Evolutionary conservation across 805 yeast species (phyloP).

Genomic region (Wickerhamomyces tratensis): DNA sequence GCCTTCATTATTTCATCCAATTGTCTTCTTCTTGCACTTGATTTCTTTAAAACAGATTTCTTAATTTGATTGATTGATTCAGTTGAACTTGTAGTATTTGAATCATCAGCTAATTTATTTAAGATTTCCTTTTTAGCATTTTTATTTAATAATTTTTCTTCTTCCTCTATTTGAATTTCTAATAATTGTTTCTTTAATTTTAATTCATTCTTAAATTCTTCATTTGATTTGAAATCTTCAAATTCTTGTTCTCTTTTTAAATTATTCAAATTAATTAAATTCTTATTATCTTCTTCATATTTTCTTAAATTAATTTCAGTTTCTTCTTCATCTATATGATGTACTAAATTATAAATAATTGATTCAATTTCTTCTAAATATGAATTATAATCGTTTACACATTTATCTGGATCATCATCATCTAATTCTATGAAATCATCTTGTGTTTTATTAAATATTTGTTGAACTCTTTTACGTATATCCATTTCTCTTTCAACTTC

Average conservation of each 20-base stretch:
- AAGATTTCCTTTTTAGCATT: slow-evolving; percentile 48
- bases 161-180: slow-evolving; percentile 59
- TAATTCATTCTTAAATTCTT: slow-evolving; percentile 63
- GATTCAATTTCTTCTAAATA: slow-evolving; percentile 82
- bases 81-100: slow-evolving; percentile 32
- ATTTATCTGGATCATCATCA: slow-evolving; percentile 56
- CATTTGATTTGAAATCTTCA: slow-evolving; percentile 50
- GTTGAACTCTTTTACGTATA: slow-evolving; percentile 66
- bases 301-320: slow-evolving; percentile 58
- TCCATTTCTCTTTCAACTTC: slow-evolving; percentile 89
- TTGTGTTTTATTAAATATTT: slow-evolving; percentile 71
- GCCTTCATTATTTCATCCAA: slow-evolving; percentile 29
- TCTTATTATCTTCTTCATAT: slow-evolving; percentile 66
- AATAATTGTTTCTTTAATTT: slow-evolving; percentile 37
- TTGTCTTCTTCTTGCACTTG: slow-evolving; percentile 52
- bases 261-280: slow-evolving; percentile 68
- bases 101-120: slow-evolving; percentile 35
- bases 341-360: slow-evolving; percentile 65
- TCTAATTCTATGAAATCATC: slow-evolving; percentile 55
- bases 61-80: slow-evolving; percentile 43
- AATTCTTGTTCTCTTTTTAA: slow-evolving; percentile 64
- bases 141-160: slow-evolving; percentile 42
- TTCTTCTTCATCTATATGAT: slow-evolving; percentile 57
- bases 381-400: slow-evolving; percentile 51
- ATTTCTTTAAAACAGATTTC: slow-evolving; percentile 46